A percentile compares a stretch with the other conserved stretches of the same genome.
These are phyloP conservation scores for Exophiala spinifera DNA, from an alignment of 2,329 filamentous ascomycete species.

Conservation along the genomic window DNA sequence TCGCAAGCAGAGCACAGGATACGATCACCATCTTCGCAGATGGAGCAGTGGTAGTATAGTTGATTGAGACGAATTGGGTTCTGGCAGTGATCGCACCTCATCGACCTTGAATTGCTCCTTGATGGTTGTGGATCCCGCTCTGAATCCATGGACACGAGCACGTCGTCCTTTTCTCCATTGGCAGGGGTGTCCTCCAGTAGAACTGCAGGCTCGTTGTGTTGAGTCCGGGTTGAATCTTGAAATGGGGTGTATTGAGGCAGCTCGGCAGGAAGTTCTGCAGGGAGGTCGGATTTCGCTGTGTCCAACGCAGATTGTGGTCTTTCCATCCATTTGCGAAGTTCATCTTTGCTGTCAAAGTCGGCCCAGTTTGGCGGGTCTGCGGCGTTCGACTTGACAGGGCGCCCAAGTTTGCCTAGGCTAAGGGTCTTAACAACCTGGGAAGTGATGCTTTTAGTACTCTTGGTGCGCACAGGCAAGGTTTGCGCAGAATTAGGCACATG, in stretches of 20 bases:
- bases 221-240: slow-evolving; percentile 19
- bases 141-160: background rate
- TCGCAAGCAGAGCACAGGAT: slow-evolving; percentile 27
- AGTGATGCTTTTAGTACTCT: slow-evolving; percentile 21
- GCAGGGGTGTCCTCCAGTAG: slow-evolving; percentile 12
- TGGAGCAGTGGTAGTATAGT: slow-evolving; percentile 27
- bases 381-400: slow-evolving; percentile 8
- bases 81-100: slow-evolving; percentile 28
- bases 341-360: slow-evolving; percentile 24
- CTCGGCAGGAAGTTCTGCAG: slow-evolving; percentile 25
- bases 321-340: slow-evolving; percentile 14
- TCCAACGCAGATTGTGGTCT: slow-evolving; percentile 16
- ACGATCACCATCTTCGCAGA: slow-evolving; percentile 27
- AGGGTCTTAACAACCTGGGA: slow-evolving; percentile 23
- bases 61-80: slow-evolving; percentile 25
- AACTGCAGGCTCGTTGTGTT: slow-evolving; percentile 16
- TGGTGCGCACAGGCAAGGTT: slow-evolving; percentile 8
- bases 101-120: slow-evolving; percentile 15
- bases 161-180: slow-evolving; percentile 3
- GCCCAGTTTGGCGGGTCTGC: slow-evolving; percentile 21
- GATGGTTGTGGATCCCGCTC: background rate
- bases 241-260: slow-evolving; percentile 25
- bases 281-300: slow-evolving; percentile 5
- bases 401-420: slow-evolving; percentile 15
- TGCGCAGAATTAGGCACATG: slow-evolving; percentile 5